phyloP scores from a whole-genome alignment of 768 basidiomycete species.

The Lactarius indigo region DNA sequence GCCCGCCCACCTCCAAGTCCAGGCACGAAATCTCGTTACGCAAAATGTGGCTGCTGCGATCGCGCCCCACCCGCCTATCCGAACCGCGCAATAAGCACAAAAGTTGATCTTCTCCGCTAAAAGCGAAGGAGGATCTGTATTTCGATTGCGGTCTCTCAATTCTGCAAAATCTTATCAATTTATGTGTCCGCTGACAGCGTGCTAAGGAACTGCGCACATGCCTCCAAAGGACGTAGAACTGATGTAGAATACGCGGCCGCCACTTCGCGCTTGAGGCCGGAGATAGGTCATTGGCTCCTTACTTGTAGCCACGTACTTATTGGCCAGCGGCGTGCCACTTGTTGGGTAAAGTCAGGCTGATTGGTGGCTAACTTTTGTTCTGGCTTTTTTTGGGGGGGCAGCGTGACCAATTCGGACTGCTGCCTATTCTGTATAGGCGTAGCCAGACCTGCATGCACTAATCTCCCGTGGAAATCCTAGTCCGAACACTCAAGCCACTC shows the following conservation, averaged over 20 bases:
- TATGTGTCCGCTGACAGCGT: conserved; percentile 1
- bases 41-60: not conserved
- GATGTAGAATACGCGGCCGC: not conserved
- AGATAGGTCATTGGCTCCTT: not conserved
- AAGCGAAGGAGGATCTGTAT: not conserved
- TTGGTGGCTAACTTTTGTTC: not conserved
- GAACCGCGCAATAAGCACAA: not conserved
- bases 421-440: not conserved
- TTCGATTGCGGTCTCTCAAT: not conserved
- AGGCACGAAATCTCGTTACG: not conserved
- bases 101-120: not conserved
- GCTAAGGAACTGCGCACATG: not conserved
- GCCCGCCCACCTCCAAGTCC: not conserved
- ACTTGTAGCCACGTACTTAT: not conserved
- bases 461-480: not conserved
- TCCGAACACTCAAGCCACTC: not conserved
- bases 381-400: not conserved
- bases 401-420: not conserved
- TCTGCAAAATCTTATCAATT: conserved; percentile 3
- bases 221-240: not conserved
- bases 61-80: not conserved
- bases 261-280: not conserved
- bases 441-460: not conserved
- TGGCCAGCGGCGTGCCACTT: not conserved
- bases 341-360: not conserved